These are phyloP conservation scores for Penicillium sp. DNA, from an alignment of 2,329 filamentous ascomycete genomes.

Conservation along the genomic window DNA sequence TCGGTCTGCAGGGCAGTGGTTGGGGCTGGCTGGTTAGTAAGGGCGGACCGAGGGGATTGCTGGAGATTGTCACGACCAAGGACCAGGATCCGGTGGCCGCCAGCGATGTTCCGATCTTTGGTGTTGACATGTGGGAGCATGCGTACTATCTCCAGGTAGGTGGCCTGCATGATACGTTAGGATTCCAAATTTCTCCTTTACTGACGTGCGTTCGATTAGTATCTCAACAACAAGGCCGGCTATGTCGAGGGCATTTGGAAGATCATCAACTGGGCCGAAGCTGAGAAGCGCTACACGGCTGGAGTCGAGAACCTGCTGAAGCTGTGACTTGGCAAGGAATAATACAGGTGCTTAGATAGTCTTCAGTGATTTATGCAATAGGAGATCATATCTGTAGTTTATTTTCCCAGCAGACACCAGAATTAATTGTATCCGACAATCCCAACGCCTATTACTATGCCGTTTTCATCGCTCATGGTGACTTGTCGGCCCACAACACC, in stretches of 20 bases:
- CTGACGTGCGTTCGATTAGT: constrained; percentile 52
- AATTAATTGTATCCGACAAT: constrained; percentile 38
- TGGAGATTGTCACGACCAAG: constrained; percentile 78
- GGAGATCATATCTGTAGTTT: neutral
- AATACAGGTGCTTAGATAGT: neutral
- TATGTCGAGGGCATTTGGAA: constrained; percentile 92
- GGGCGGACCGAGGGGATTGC: constrained; percentile 54
- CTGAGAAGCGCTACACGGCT: constrained; percentile 63
- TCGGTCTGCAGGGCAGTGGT: constrained; percentile 78
- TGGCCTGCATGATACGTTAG: neutral
- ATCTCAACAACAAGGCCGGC: constrained; percentile 90
- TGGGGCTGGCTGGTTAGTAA: constrained; percentile 86
- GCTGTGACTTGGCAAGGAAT: constrained; percentile 16
- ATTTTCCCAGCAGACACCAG: neutral
- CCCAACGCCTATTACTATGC: constrained; percentile 30
- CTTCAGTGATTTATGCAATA: neutral
- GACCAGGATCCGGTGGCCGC: constrained; percentile 83
- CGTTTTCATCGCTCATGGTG: constrained; percentile 27
- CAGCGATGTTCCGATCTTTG: constrained; percentile 73
- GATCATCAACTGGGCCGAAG: constrained; percentile 89
- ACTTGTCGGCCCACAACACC: constrained; percentile 39
- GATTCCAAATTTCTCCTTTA: neutral
- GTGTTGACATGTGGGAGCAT: constrained; percentile 92
- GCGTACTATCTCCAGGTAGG: constrained; percentile 80
- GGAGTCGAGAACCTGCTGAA: constrained; percentile 33